phyloP scores from a whole-genome alignment of 2,329 filamentous ascomycete genomes.

The Diaporthe ilicicola region DNA sequence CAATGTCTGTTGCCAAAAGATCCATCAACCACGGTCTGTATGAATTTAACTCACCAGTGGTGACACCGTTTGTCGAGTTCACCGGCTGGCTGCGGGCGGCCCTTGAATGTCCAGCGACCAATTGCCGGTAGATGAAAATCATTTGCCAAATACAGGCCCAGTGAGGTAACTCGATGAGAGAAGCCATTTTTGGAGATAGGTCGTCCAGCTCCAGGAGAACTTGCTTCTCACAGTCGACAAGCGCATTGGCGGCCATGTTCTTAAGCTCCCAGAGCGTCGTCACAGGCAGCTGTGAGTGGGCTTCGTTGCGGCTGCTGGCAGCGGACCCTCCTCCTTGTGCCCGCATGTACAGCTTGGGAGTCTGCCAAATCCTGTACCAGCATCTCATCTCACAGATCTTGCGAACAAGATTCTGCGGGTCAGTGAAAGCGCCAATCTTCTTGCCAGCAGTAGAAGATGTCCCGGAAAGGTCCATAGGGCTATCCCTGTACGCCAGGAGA shows the following conservation, averaged over 20 bases:
- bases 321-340: background rate
- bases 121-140: conserved; percentile 27
- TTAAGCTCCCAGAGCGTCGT: conserved; percentile 15
- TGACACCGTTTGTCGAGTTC: background rate
- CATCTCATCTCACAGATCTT: conserved; percentile 24
- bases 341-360: background rate
- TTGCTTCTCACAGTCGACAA: conserved; percentile 14
- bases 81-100: background rate
- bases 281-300: background rate
- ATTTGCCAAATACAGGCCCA: conserved; percentile 33
- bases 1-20: background rate
- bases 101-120: conserved; percentile 30
- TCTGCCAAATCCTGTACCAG: conserved; percentile 29
- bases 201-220: conserved; percentile 23
- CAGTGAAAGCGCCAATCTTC: background rate
- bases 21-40: background rate
- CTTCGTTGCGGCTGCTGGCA: no score
- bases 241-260: background rate
- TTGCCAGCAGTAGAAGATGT: background rate
- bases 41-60: background rate
- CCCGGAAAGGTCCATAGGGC: background rate
- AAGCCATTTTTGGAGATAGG: background rate
- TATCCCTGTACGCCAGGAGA: conserved; percentile 13
- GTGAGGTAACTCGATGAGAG: background rate
- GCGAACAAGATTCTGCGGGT: background rate